Evolutionary conservation across 805 yeast species (phyloP).

Genomic region (Torulaspora indica): DNA sequence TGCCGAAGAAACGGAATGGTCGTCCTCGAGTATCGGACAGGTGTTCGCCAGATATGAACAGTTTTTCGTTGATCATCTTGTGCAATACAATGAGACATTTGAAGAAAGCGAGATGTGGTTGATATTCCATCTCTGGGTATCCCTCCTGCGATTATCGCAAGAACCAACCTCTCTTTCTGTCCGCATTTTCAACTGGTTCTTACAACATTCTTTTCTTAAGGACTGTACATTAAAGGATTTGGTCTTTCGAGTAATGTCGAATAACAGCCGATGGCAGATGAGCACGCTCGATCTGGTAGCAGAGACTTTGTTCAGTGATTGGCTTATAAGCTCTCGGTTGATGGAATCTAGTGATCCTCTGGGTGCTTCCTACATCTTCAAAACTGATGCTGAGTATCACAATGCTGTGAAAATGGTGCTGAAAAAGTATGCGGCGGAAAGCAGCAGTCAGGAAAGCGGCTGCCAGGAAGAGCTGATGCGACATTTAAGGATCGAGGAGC

Average conservation of each 20-base stretch:
- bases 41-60: slow-evolving; percentile 17
- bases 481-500: not conserved
- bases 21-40: not conserved
- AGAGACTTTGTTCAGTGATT: slow-evolving; percentile 18
- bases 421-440: slow-evolving; percentile 2
- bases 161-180: slow-evolving; percentile 1
- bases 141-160: slow-evolving; percentile 9
- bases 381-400: slow-evolving; percentile 17
- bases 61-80: slow-evolving; percentile 1
- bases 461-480: not conserved
- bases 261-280: slow-evolving; percentile 4
- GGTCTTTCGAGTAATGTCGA: slow-evolving; percentile 1
- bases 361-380: slow-evolving; percentile 5
- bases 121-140: slow-evolving; percentile 16
- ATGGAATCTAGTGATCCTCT: not conserved
- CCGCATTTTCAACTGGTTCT: slow-evolving; percentile 5
- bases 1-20: not conserved
- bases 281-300: slow-evolving; percentile 8
- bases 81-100: not conserved
- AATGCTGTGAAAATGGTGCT: slow-evolving; percentile 6
- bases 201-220: not conserved
- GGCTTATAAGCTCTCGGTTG: slow-evolving; percentile 4
- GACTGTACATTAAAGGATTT: slow-evolving; percentile 2
- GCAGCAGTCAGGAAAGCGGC: not conserved
- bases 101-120: slow-evolving; percentile 12